Base-by-base conservation (phyloP, 2,329 filamentous ascomycete genomes). In the Paecilomyces variotii region DNA sequence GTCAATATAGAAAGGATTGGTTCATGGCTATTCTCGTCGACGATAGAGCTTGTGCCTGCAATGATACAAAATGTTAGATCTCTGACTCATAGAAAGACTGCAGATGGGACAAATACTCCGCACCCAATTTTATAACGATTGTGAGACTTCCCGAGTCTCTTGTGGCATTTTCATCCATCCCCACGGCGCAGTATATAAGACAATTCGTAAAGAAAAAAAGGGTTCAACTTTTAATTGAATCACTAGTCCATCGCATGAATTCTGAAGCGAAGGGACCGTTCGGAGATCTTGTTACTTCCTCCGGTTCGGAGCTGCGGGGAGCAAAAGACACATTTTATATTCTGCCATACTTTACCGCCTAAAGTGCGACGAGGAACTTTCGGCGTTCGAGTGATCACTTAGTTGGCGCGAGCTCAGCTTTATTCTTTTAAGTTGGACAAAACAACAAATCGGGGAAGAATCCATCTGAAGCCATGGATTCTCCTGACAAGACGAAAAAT, bases 41-140 rank as follows among this genome's bases (percentile, higher is more conserved):
- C 92, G 66, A 99, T 97, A n/a, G 94, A 97, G 75, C 91, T 97
- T 53, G 94, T 97, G 68, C 94, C 94, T 99, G 66, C 61, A 60
- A 55, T 49, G 62, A 59, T 63, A 54, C 57, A 28, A 49, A 30
- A 49, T 53, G 59, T 69, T 60, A 67, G 60, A 60, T 58, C 27
- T 50, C 50, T 26, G 50, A 52, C 50, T 26, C 50, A 27, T 27
- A 52, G 24, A 28, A 26, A 32, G 30, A 52, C 12, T 28, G 11
- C 12, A 28, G 25, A 26, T 28, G 50, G 25, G 12, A 50, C 45
- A 19, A 27, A 24, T 55, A 56, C 54, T 50, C 53, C 69, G 67
- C 68, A 75, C 73, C 73, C 60, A 75, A 59, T 63, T 75, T 75
- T 57, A 75, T 75, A 57, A 75, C 72, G 55, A 75, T 69, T 24